Evolutionary conservation across 805 yeast genomes (phyloP), one percentile per base, ranked within the genome.

Genomic region (Tetrapisispora pingtungensis): DNA sequence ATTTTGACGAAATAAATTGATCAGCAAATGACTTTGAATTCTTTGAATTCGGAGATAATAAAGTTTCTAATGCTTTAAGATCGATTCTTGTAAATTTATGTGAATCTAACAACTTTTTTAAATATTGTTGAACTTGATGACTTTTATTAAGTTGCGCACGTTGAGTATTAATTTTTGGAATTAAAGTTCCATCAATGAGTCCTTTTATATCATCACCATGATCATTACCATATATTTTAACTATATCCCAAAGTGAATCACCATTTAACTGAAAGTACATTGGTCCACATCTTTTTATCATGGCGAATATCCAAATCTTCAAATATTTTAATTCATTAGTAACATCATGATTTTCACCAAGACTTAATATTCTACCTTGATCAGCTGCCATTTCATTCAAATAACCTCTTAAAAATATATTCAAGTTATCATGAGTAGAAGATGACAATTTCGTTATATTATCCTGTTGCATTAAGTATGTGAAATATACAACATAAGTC

Each of bases 281-380:
- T 14, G 79, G 58, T 22, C 86, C 83, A 49, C 74, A 70, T 33
- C 56, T 59, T 48, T 73, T 73, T 28, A 80, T 63, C 47, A 75
- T 65, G 27, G 66, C 68, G 44, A 82, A 74, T 3, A 82, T 73
- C 64, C 68, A 67, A 0, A 47, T 47, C 54, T 79, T 69, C 36
- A 84, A 59, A 1, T 59, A 42, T 10, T 66, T 66, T 34, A 78
- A 72, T 53, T 81, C 80, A 42, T 65, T 66, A 12, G 68, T 61
- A 32, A 84, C 84, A 41, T 81, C 86, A 4, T 81, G 80, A 54
- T 84, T 84, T 26, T 81, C 75, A 1, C 94, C 94, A 34, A 84
- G 61, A 1, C 88, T 78, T 37, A 83, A 71, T 2, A 83, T 71
- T 57, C 73, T 75, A 7, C 75, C 71, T 26, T 75, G 64, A 49